Percentiles rank a stretch among this genome's conserved stretches.
These are phyloP conservation scores for Botryosphaeria agaves DNA, from an alignment of 2,329 filamentous ascomycete genomes.

Conservation along the genomic window DNA sequence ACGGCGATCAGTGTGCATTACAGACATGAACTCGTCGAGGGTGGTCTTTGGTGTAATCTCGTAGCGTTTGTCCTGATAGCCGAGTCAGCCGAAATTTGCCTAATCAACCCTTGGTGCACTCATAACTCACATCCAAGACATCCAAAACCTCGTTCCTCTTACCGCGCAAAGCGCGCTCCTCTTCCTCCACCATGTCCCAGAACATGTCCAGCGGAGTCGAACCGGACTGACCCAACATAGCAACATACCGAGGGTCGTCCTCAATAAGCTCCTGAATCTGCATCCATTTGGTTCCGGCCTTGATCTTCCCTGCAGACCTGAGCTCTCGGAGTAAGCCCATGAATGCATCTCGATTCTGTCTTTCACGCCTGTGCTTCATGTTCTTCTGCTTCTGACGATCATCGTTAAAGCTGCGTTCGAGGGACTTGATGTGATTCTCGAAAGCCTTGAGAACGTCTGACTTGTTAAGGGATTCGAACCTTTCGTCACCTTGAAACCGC, in stretches of 20 bases:
- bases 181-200: constrained; percentile 89
- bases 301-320: constrained; percentile 60
- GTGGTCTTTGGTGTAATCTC: constrained; percentile 76
- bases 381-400: constrained; percentile 76
- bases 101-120: no score
- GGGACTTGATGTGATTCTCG: constrained; percentile 82
- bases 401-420: constrained; percentile 87
- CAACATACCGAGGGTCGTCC: constrained; percentile 65
- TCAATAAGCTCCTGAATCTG: constrained; percentile 59
- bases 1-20: constrained; percentile 73
- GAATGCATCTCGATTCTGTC: constrained; percentile 73
- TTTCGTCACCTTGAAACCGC: constrained; percentile 63
- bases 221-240: constrained; percentile 68
- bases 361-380: constrained; percentile 61
- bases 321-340: constrained; percentile 58
- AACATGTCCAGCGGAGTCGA: constrained; percentile 84
- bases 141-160: constrained; percentile 73
- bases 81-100: no score
- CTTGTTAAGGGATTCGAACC: constrained; percentile 71
- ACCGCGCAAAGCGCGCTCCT: constrained; percentile 70
- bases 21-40: constrained; percentile 69
- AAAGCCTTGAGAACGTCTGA: constrained; percentile 86
- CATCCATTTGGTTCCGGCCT: constrained; percentile 80
- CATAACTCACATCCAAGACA: constrained; percentile 61
- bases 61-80: constrained; percentile 66